Evolutionary conservation across 345 rosid genomes (phyloP).

Genomic region (Limnanthes douglasii): DNA sequence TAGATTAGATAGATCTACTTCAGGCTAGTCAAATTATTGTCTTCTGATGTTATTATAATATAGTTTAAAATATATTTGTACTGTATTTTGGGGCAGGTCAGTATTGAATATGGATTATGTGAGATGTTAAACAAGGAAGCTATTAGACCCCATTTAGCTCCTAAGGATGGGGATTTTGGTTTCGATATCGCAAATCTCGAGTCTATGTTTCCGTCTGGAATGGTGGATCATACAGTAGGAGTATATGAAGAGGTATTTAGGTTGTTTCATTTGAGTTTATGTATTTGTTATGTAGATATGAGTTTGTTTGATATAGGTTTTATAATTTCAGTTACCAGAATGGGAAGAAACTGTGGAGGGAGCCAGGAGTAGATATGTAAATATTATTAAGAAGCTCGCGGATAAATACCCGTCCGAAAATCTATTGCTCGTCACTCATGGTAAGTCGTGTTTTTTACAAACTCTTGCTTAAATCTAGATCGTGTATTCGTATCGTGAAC

Average conservation of each 20-base stretch:
- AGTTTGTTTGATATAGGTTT: constrained; percentile 6
- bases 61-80: no score
- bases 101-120: constrained; percentile 64
- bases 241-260: constrained; percentile 37
- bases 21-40: no score
- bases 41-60: no score
- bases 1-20: no score
- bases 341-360: constrained; percentile 46
- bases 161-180: constrained; percentile 45
- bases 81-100: no score
- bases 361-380: constrained; percentile 39
- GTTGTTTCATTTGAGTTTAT: not conserved
- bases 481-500: no score
- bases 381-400: constrained; percentile 41
- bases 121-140: constrained; percentile 56
- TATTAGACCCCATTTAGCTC: constrained; percentile 33
- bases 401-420: constrained; percentile 71
- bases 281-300: not conserved
- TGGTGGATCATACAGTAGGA: constrained; percentile 33
- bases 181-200: constrained; percentile 43
- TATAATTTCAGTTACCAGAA: constrained; percentile 40
- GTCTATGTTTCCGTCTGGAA: constrained; percentile 41
- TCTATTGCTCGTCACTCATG: constrained; percentile 75
- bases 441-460: constrained; percentile 20
- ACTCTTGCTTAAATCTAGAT: no score